phyloP scores from a whole-genome alignment of 495 filamentous ascomycete species.

The Amphirosellinia nigrospora region DNA sequence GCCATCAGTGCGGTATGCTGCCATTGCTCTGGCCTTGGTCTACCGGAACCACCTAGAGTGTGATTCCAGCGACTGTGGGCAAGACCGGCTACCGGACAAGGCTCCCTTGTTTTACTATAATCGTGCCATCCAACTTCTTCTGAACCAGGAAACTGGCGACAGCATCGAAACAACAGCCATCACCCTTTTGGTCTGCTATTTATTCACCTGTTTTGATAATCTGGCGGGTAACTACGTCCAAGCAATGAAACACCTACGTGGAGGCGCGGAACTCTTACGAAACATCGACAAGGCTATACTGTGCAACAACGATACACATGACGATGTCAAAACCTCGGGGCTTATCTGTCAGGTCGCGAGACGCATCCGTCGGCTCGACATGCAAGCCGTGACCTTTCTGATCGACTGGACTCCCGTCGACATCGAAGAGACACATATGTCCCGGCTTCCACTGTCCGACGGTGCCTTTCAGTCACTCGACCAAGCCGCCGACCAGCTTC shows the following conservation, averaged over 20 bases:
- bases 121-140: constrained; percentile 30
- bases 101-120: constrained; percentile 27
- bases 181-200: constrained; percentile 33
- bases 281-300: constrained; percentile 20
- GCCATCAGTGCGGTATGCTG: constrained; percentile 41
- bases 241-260: constrained; percentile 29
- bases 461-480: constrained; percentile 21
- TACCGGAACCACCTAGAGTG: constrained; percentile 31
- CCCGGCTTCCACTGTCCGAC: not conserved
- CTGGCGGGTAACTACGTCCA: constrained; percentile 29
- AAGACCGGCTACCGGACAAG: constrained; percentile 20
- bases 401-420: constrained; percentile 26
- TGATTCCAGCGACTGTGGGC: not conserved
- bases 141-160: constrained; percentile 18
- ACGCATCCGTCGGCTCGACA: constrained; percentile 36
- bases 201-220: constrained; percentile 34
- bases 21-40: constrained; percentile 39
- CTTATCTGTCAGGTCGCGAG: constrained; percentile 24
- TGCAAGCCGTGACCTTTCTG: constrained; percentile 36
- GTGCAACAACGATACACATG: not conserved
- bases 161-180: constrained; percentile 17
- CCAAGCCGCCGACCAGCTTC: constrained; percentile 29
- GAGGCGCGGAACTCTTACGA: constrained; percentile 28
- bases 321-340: constrained; percentile 1
- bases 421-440: constrained; percentile 14